Evolutionary conservation across 108 stramenopile genomes (phyloP).

Genomic region (Nannochloropsis granulata): DNA sequence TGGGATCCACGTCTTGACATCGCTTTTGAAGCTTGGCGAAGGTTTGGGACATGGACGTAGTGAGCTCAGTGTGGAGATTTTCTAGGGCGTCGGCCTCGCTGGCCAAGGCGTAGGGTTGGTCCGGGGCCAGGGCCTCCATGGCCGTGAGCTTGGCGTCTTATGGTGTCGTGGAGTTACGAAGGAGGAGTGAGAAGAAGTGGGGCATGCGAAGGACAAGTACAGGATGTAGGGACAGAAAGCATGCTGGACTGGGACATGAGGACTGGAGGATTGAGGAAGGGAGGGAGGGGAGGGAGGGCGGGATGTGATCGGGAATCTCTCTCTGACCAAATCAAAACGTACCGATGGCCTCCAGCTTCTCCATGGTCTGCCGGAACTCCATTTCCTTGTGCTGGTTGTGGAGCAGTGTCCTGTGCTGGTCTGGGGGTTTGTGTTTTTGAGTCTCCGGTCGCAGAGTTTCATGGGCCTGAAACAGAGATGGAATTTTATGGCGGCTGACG

Average conservation of each 20-base stretch:
- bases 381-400: background rate
- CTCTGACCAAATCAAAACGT: background rate
- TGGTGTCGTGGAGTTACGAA: background rate
- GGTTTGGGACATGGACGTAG: background rate
- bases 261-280: too few relatives aligned
- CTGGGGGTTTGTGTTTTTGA: too few relatives aligned
- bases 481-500: too few relatives aligned
- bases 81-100: background rate
- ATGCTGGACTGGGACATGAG: too few relatives aligned
- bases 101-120: background rate
- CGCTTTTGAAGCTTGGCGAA: background rate
- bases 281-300: too few relatives aligned
- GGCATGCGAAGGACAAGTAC: background rate
- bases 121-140: background rate
- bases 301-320: background rate
- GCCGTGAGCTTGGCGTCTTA: background rate
- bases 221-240: too few relatives aligned
- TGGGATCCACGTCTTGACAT: background rate
- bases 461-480: too few relatives aligned
- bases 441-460: too few relatives aligned
- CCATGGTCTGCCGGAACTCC: background rate
- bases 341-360: background rate
- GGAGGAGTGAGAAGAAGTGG: background rate
- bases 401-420: too few relatives aligned
- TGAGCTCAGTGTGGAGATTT: background rate